Evolutionary conservation across 768 basidiomycete genomes (phyloP), one percentile per base, ranked within the genome.

Genomic region (Mycena epipterygia): DNA sequence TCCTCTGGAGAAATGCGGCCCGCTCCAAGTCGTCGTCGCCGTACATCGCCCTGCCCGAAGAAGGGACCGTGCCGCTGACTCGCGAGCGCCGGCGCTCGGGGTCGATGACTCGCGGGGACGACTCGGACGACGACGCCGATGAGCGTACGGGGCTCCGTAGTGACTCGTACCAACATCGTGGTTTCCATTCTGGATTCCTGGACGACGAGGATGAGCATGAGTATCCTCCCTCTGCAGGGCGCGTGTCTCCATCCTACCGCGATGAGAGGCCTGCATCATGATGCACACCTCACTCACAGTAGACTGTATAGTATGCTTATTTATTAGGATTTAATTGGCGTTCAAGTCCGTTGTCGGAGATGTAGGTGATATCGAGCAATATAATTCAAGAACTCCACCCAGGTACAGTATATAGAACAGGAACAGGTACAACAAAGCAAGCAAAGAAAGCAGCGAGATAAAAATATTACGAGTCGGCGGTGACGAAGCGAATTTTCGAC

Each of bases 11-110:
- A 65, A 88, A 27, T 6, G 5, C 46, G 5, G 46, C 95, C 52
- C 83, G 86, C 63, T 66, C 85, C 56, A 78, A 81, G 68, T 79
- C 81, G 23, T 78, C 81, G 23, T 78, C 81, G 4, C 84, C 83
- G 13, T 96, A 96, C 77, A 85, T 86, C 14, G 85, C 86, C 9
- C 79, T 96, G 23, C 85, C 87, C 5, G 88, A 77, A 19, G 88
- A 87, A 33, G 92, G 93, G 58, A 91, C 92, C 55, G 80, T 96
- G 58, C 89, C 90, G 17, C 95, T 98, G 95, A 84, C n/a, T n/a
- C n/a, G n/a, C n/a, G n/a, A n/a, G n/a, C n/a, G n/a, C 88, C 23
- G 80, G 84, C 27, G 76, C 81, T 5, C 79, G 49, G 23, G 66
- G 76, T 2, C 56, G 65, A 49, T 83, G 32, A 67, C 80, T 27